phyloP scores from a whole-genome alignment of 1,139 yeast species.

The Debaryomyces robertsiae region DNA sequence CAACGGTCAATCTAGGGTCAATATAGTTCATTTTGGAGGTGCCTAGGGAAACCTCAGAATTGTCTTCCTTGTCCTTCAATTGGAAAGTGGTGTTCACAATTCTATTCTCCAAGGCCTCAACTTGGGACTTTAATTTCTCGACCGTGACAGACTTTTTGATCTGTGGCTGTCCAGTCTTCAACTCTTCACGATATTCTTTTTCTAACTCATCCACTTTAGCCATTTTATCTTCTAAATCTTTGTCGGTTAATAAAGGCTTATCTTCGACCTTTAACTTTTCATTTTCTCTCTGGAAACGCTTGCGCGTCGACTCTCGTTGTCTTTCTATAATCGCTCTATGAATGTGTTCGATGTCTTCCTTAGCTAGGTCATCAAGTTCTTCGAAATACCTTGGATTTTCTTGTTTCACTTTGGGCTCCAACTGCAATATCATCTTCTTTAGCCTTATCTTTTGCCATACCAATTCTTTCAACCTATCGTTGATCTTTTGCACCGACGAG shows the following conservation, averaged over 20 bases:
- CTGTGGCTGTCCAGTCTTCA: constrained; percentile 62
- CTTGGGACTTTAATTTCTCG: constrained; percentile 74
- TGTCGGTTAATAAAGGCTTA: constrained; percentile 53
- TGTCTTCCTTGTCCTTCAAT: constrained; percentile 89
- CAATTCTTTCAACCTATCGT: constrained; percentile 74
- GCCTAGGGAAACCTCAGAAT: constrained; percentile 89
- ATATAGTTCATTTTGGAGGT: constrained; percentile 94
- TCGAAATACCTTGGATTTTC: constrained; percentile 62
- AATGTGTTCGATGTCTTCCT: constrained; percentile 62
- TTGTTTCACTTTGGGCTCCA: constrained; percentile 58
- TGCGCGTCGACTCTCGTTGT: constrained; percentile 63
- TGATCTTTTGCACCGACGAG: constrained; percentile 73
- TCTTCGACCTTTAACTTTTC: constrained; percentile 67
- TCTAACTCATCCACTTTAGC: constrained; percentile 58
- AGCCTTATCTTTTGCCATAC: constrained; percentile 79
- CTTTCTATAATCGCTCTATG: constrained; percentile 58
- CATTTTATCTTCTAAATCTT: constrained; percentile 61
- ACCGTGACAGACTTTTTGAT: constrained; percentile 56
- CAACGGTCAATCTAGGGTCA: constrained; percentile 90
- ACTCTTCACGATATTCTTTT: constrained; percentile 59
- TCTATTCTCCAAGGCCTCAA: constrained; percentile 72
- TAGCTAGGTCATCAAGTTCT: constrained; percentile 69
- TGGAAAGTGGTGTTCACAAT: constrained; percentile 70
- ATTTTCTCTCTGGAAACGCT: constrained; percentile 73
- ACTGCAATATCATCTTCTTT: constrained; percentile 67